Evolutionary conservation across 1,139 yeast genomes (phyloP), one percentile per base, ranked within the genome.

Genomic region (Taphrina pruni): DNA sequence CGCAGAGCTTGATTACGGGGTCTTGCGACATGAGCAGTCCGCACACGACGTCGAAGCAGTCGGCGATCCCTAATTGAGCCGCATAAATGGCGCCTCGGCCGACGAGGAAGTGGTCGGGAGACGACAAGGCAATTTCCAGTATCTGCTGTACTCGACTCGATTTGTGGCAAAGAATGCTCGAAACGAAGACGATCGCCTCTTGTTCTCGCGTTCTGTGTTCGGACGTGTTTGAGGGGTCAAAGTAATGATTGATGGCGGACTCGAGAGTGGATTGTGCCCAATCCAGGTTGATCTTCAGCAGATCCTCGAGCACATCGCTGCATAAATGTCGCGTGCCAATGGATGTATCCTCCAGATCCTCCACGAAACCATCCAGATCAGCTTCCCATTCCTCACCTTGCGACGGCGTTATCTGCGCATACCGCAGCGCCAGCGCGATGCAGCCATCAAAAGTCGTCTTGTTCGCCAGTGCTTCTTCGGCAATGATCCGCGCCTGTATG

Each of bases 331-430:
- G 46, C n/a, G 61, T 55, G 48, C 61, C 55, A 38, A 64, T 55
- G 1, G 67, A 38, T 3, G 67, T 64, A 26, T 64, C 67, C 14
- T 58, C 64, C 50, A 65, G 17, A 36, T 65, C 69, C 39, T 58
- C 64, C 11, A 65, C 69, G 26, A 65, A 65, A 12, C 64, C 64
- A 17, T 65, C 69, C 20, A 58, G n/a, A 50, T 65, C 69, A n/a
- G 57, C 17, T 39, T 11, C 12, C 69, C 69, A 65, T 26, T 57
- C 69, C 12, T 65, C 69, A 20, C 38, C 51, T 55, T 45, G 45
- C 11, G 64, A 8, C 7, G 69, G 64, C 20, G 69, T 65, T 6
- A 65, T 65, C 41, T 57, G 64, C 12, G 64, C 69, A 39, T 56
- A 58, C 26, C 50, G 50, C 50, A 65, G 64, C 11, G 69, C 64